Evolutionary conservation across 2,329 filamentous ascomycete species (phyloP).

Genomic region (Cylindrodendrum hubeiense): DNA sequence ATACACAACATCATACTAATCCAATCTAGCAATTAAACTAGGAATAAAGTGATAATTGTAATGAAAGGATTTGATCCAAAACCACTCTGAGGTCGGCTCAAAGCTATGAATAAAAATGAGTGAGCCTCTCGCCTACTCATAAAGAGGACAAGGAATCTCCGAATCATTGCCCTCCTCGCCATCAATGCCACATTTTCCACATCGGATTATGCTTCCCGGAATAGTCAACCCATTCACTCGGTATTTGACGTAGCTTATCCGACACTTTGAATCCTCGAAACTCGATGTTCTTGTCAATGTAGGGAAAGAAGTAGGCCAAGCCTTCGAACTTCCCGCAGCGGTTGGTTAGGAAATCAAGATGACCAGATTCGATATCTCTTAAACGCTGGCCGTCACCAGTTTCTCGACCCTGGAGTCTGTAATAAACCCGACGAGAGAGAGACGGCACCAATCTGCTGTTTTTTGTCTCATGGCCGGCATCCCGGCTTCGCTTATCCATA

Average conservation of each 20-base stretch:
- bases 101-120: no score
- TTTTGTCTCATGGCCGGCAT: neutral
- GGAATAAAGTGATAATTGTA: no score
- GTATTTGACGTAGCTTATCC: neutral
- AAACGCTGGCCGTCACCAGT: conserved; percentile 21
- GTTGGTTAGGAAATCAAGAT: conserved; percentile 21
- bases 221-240: no score
- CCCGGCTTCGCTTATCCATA: neutral
- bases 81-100: no score
- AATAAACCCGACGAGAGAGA: conserved; percentile 19
- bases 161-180: no score
- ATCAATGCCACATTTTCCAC: no score
- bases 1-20: no score
- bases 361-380: neutral
- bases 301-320: conserved; percentile 15
- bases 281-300: neutral
- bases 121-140: no score
- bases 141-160: no score
- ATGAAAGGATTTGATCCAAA: no score
- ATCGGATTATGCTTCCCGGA: no score
- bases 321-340: conserved; percentile 13
- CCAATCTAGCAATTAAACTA: no score
- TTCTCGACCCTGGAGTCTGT: conserved; percentile 16
- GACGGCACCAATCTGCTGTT: conserved; percentile 8
- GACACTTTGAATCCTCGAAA: conserved; percentile 27